These are phyloP conservation scores for Pleurotus djamor DNA, from an alignment of 768 basidiomycete species.

Conservation along the genomic window DNA sequence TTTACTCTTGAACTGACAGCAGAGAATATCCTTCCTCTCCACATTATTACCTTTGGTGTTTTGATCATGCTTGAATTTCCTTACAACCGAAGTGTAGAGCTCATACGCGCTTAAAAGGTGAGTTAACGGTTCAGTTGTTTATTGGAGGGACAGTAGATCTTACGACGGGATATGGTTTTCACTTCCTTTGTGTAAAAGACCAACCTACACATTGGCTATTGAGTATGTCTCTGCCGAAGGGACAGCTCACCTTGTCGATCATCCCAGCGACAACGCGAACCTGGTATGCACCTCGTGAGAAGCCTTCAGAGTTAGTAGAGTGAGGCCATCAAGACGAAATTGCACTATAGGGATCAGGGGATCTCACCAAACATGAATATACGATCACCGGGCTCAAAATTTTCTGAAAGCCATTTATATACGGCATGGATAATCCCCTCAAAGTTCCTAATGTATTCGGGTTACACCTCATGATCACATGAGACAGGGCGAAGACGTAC, in stretches of 20 bases:
- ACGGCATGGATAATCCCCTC: slow-evolving; percentile 29
- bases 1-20: slow-evolving; percentile 14
- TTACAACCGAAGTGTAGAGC: too few species aligned
- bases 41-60: too few species aligned
- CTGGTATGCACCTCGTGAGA: slow-evolving; percentile 48
- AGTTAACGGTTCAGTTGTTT: background rate
- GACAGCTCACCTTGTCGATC: slow-evolving; percentile 30
- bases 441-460: slow-evolving; percentile 31
- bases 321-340: background rate
- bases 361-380: slow-evolving; percentile 39
- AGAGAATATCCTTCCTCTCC: background rate
- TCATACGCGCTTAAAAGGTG: slow-evolving; percentile 30
- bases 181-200: slow-evolving; percentile 37
- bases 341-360: background rate
- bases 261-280: slow-evolving; percentile 40
- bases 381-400: slow-evolving; percentile 32
- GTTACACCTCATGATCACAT: too few species aligned
- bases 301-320: too few species aligned
- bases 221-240: background rate
- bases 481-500: too few species aligned
- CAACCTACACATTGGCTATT: slow-evolving; percentile 26
- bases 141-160: background rate
- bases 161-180: slow-evolving; percentile 38
- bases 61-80: too few species aligned
- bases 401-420: slow-evolving; percentile 39